A percentile compares a stretch with the other conserved stretches of the same genome.
Conservation (phyloP, 495 filamentous ascomycete genomes). For the Aspergillus funiculosus region DNA sequence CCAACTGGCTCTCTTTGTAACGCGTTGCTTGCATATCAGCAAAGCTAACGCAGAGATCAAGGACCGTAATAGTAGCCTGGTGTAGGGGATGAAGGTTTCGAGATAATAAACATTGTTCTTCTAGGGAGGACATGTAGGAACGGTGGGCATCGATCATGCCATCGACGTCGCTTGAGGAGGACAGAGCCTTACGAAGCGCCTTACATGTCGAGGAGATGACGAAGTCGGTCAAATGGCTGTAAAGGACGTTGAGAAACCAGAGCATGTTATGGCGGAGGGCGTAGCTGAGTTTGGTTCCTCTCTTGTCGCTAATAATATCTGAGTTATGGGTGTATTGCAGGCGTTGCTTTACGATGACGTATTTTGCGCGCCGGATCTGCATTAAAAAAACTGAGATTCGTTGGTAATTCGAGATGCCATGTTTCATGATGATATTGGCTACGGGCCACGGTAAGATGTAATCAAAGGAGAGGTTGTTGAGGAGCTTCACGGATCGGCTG, state of each 20-base stretch:
- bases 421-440: slow-evolving; percentile 68
- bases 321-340: slow-evolving; percentile 23
- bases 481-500: slow-evolving; percentile 41
- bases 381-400: slow-evolving; percentile 67
- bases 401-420: slow-evolving; percentile 59
- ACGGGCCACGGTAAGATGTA: slow-evolving; percentile 77
- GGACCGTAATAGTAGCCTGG: slow-evolving; percentile 57
- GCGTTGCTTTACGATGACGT: slow-evolving; percentile 57
- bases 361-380: slow-evolving; percentile 68
- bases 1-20: slow-evolving; percentile 17
- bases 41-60: slow-evolving; percentile 52
- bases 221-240: slow-evolving; percentile 66
- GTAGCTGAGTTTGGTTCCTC: slow-evolving; percentile 48
- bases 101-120: slow-evolving; percentile 62
- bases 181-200: slow-evolving; percentile 49
- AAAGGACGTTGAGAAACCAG: slow-evolving; percentile 71
- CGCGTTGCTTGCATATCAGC: slow-evolving; percentile 40
- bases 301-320: slow-evolving; percentile 9
- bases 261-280: slow-evolving; percentile 65
- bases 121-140: slow-evolving; percentile 52
- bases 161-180: slow-evolving; percentile 66
- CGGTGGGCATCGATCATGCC: slow-evolving; percentile 69
- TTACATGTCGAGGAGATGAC: slow-evolving; percentile 56
- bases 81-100: slow-evolving; percentile 57
- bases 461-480: slow-evolving; percentile 52